Conservation (phyloP, 2,329 filamentous ascomycete species). For the Colletotrichum coccodes region DNA sequence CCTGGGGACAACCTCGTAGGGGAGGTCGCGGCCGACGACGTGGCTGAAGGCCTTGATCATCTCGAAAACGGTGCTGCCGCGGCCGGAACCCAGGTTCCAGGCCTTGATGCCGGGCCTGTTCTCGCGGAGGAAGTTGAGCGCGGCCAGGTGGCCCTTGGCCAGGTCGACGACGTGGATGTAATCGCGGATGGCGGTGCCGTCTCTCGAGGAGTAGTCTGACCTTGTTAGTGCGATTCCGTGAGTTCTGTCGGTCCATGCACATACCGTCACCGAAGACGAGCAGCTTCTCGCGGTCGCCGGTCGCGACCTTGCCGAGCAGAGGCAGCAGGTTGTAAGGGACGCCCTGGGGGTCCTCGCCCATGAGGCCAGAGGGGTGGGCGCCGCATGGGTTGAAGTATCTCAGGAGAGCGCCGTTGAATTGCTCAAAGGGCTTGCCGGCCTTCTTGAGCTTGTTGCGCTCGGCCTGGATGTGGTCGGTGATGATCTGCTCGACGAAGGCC, state of each 20-base stretch:
- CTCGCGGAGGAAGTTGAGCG: constrained; percentile 88
- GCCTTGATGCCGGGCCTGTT: constrained; percentile 89
- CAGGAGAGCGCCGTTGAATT: constrained; percentile 93
- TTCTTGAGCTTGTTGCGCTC: constrained; percentile 87
- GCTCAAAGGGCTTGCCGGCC: constrained; percentile 78
- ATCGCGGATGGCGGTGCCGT: constrained; percentile 94
- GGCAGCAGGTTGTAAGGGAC: constrained; percentile 96
- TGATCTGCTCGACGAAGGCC: constrained; percentile 89
- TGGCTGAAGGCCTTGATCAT: constrained; percentile 95
- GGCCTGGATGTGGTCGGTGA: constrained; percentile 89
- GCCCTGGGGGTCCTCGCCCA: constrained; percentile 97
- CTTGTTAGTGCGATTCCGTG: constrained; percentile 31
- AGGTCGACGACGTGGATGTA: constrained; percentile 98
- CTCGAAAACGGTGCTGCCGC: constrained; percentile 94
- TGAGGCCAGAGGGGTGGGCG: constrained; percentile 92
- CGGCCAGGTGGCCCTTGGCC: constrained; percentile 84
- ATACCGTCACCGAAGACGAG: constrained; percentile 92
- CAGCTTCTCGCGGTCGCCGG: constrained; percentile 93
- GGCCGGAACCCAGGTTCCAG: constrained; percentile 96
- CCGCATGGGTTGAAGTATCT: constrained; percentile 99
- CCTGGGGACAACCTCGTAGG: constrained; percentile 86
- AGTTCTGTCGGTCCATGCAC: constrained; percentile 37
- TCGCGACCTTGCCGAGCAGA: constrained; percentile 93
- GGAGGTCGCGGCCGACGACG: constrained; percentile 85
- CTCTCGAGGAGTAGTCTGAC: constrained; percentile 87